Evolutionary conservation across 1,139 yeast genomes (phyloP).

Genomic region (Geotrichum histeridarum): DNA sequence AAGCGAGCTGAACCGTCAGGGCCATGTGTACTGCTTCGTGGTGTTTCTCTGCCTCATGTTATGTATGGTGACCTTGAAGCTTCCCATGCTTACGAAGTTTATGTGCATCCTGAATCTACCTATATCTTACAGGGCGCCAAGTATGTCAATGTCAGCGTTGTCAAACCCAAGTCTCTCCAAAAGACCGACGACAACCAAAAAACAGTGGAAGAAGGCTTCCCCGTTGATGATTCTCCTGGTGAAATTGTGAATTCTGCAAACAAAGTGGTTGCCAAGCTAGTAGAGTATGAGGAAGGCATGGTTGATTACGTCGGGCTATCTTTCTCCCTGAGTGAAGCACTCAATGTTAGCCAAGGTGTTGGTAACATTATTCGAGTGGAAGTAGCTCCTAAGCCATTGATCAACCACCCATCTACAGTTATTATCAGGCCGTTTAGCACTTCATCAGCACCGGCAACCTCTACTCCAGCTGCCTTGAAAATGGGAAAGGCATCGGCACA

Average conservation of each 20-base stretch:
- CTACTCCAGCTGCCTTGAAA: constrained; percentile 27
- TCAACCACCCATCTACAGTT: constrained; percentile 44
- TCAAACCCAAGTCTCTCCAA: constrained; percentile 33
- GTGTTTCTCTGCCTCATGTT: constrained; percentile 53
- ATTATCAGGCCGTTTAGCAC: constrained; percentile 55
- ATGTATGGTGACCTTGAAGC: constrained; percentile 13
- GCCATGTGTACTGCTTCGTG: constrained; percentile 49
- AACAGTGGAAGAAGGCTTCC: constrained; percentile 13
- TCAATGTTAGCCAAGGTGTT: constrained; percentile 44
- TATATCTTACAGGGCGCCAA: constrained; percentile 39
- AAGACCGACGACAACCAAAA: constrained; percentile 8
- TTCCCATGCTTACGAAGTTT: constrained; percentile 40
- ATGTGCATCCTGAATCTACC: constrained; percentile 41
- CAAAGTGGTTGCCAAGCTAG: constrained; percentile 52
- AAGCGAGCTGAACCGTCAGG: constrained; percentile 20
- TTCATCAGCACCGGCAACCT: constrained; percentile 31
- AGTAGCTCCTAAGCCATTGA: constrained; percentile 43
- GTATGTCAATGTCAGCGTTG: constrained; percentile 55
- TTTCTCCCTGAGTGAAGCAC: constrained; percentile 51
- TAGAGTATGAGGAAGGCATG: constrained; percentile 41
- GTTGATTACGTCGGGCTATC: constrained; percentile 54
- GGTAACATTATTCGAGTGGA: constrained; percentile 57
- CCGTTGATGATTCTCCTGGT: constrained; percentile 17
- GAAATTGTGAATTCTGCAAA: constrained; percentile 33
- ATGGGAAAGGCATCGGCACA: constrained; percentile 26